Percentiles rank a stretch among this genome's conserved stretches.
phyloP scores from a whole-genome alignment of 2,329 filamentous ascomycete genomes.

The Penicillium oxalicum region DNA sequence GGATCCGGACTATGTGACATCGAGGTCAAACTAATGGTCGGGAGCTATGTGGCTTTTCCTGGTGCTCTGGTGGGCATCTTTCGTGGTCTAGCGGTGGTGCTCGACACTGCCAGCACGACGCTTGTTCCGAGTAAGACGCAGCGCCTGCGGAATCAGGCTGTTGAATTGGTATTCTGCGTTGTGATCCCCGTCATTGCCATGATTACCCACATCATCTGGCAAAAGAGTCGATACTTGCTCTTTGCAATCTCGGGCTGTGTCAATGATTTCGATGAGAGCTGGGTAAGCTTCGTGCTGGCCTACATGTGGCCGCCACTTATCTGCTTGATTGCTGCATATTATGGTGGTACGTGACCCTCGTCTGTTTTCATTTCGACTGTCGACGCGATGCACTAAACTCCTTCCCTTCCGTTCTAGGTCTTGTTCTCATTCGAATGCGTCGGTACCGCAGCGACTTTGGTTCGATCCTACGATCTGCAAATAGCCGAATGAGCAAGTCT shows the following conservation, averaged over 20 bases:
- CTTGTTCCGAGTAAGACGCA: conserved; percentile 47
- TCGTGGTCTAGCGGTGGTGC: conserved; percentile 53
- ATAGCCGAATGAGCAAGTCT: conserved; percentile 50
- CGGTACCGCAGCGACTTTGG: conserved; percentile 56
- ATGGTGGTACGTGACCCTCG: conserved; percentile 47
- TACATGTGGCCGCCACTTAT: conserved; percentile 54
- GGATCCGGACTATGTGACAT: conserved; percentile 60
- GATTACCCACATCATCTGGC: conserved; percentile 54
- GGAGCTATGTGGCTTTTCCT: conserved; percentile 47
- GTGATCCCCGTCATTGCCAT: conserved; percentile 51
- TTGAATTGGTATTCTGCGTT: conserved; percentile 54
- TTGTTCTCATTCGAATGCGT: conserved; percentile 56
- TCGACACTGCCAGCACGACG: conserved; percentile 53
- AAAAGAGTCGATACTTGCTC: conserved; percentile 54
- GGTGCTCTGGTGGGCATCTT: conserved; percentile 54
- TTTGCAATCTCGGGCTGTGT: conserved; percentile 55
- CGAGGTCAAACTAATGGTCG: conserved; percentile 54
- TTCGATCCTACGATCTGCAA: conserved; percentile 47
- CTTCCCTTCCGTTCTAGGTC: conserved; percentile 36
- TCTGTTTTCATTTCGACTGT: not conserved
- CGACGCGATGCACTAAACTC: not conserved
- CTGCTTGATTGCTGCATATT: conserved; percentile 49
- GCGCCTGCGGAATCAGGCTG: conserved; percentile 40
- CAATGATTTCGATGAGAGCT: conserved; percentile 50
- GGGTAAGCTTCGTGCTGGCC: conserved; percentile 51